phyloP scores from a whole-genome alignment of 2,329 filamentous ascomycete species.

The Aspergillus unguis region DNA sequence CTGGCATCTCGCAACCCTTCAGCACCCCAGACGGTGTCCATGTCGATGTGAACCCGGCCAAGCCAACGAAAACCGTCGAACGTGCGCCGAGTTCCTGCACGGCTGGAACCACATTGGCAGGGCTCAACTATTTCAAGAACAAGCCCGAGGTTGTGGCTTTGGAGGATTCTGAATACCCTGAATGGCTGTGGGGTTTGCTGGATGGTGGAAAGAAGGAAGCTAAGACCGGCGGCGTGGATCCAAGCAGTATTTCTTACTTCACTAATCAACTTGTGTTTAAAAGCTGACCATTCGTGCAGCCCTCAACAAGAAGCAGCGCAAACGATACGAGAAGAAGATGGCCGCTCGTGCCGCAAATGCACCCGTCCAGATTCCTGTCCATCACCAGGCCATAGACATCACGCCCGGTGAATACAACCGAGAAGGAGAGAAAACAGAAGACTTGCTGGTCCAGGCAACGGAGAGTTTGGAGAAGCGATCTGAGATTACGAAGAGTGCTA shows the following conservation, averaged over 20 bases:
- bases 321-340: conserved; percentile 47
- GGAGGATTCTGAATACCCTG: conserved; percentile 48
- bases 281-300: conserved; percentile 27
- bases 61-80: conserved; percentile 25
- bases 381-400: conserved; percentile 46
- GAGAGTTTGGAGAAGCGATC: conserved; percentile 36
- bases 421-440: conserved; percentile 17
- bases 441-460: conserved; percentile 32
- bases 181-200: conserved; percentile 47
- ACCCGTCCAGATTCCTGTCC: conserved; percentile 42
- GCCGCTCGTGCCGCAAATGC: conserved; percentile 38
- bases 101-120: conserved; percentile 40
- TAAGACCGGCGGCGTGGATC: conserved; percentile 38
- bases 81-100: conserved; percentile 38
- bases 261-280: neutral
- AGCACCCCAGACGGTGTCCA: conserved; percentile 37
- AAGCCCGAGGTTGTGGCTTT: conserved; percentile 43
- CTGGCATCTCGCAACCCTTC: conserved; percentile 40
- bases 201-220: conserved; percentile 35
- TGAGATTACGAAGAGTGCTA: conserved; percentile 45
- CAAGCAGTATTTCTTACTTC: conserved; percentile 33
- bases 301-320: conserved; percentile 48
- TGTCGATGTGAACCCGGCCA: conserved; percentile 24
- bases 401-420: conserved; percentile 38
- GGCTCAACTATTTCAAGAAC: conserved; percentile 48